phyloP scores from a whole-genome alignment of 2,329 filamentous ascomycete species.

The Daldinia sp. region DNA sequence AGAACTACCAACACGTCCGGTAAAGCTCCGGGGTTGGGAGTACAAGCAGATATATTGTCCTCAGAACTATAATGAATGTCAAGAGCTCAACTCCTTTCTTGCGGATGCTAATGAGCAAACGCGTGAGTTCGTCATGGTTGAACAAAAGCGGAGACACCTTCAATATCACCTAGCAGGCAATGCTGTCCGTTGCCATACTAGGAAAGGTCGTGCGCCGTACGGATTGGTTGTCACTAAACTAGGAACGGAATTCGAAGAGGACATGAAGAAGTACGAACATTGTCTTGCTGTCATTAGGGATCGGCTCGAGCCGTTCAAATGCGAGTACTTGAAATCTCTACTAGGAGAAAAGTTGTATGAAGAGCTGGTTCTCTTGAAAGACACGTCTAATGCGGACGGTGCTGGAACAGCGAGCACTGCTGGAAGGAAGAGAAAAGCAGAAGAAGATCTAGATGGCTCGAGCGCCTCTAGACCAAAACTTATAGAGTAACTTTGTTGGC shows the following conservation, averaged over 20 bases:
- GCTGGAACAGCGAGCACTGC: neutral
- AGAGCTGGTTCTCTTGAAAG: conserved; percentile 28
- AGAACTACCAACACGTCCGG: conserved; percentile 12
- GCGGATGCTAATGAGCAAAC: neutral
- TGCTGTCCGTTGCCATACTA: conserved; percentile 7
- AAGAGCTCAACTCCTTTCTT: conserved; percentile 25
- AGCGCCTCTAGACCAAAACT: conserved; percentile 2
- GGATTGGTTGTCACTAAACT: conserved; percentile 26
- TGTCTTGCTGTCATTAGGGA: neutral
- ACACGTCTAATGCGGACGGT: neutral
- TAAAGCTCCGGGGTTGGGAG: conserved; percentile 14
- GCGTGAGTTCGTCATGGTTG: conserved; percentile 3
- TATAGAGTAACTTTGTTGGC: neutral
- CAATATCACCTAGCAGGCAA: neutral
- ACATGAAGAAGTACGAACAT: conserved; percentile 9
- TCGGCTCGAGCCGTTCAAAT: conserved; percentile 9
- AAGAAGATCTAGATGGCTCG: conserved; percentile 24
- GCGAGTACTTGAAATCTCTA: conserved; percentile 26
- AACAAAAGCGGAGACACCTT: conserved; percentile 14
- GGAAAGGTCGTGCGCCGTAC: neutral
- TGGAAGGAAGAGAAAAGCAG: conserved; percentile 20
- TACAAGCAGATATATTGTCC: conserved; percentile 11
- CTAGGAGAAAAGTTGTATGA: conserved; percentile 30
- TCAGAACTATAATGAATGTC: conserved; percentile 17
- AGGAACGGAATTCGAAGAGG: conserved; percentile 17